phyloP scores from a whole-genome alignment of 169 alveolate species.

The Babesia ovis region DNA sequence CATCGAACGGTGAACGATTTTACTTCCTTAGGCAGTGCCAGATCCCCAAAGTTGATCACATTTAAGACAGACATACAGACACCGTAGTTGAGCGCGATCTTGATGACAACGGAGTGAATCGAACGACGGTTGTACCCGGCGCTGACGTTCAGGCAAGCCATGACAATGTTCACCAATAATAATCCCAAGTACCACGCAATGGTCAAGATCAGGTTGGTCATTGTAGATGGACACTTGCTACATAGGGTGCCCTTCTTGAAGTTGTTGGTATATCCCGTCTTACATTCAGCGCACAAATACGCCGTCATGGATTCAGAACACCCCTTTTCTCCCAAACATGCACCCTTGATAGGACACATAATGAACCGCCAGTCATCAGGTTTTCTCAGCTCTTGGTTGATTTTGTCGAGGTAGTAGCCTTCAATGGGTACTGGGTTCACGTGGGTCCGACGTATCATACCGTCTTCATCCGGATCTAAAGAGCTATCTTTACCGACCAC shows the following conservation, averaged over 20 bases:
- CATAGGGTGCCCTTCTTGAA: slow-evolving; percentile 73
- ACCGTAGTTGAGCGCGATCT: slow-evolving; percentile 81
- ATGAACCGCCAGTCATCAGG: slow-evolving; percentile 83
- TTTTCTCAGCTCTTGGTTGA: slow-evolving; percentile 58
- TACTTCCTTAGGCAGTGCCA: slow-evolving; percentile 66
- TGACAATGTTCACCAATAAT: slow-evolving; percentile 76
- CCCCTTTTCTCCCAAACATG: slow-evolving; percentile 76
- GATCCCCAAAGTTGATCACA: slow-evolving; percentile 71
- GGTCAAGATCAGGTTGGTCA: slow-evolving; percentile 54
- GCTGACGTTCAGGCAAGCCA: slow-evolving; percentile 81
- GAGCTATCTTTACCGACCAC: slow-evolving; percentile 41
- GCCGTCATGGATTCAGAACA: slow-evolving; percentile 80
- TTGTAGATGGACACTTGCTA: slow-evolving; percentile 72
- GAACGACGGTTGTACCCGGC: slow-evolving; percentile 85
- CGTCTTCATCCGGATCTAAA: slow-evolving; percentile 59
- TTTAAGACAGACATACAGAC: slow-evolving; percentile 77
- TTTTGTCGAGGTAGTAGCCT: slow-evolving; percentile 79
- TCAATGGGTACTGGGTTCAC: slow-evolving; percentile 78
- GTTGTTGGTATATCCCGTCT: slow-evolving; percentile 78
- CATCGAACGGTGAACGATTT: slow-evolving; percentile 27
- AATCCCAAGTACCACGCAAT: slow-evolving; percentile 67
- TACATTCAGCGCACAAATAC: slow-evolving; percentile 82
- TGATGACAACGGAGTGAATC: slow-evolving; percentile 83
- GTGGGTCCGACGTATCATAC: slow-evolving; percentile 34
- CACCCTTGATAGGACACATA: slow-evolving; percentile 79